These are phyloP conservation scores for Eucalyptus decipiens DNA, from an alignment of 345 rosid species.

Conservation along the genomic window DNA sequence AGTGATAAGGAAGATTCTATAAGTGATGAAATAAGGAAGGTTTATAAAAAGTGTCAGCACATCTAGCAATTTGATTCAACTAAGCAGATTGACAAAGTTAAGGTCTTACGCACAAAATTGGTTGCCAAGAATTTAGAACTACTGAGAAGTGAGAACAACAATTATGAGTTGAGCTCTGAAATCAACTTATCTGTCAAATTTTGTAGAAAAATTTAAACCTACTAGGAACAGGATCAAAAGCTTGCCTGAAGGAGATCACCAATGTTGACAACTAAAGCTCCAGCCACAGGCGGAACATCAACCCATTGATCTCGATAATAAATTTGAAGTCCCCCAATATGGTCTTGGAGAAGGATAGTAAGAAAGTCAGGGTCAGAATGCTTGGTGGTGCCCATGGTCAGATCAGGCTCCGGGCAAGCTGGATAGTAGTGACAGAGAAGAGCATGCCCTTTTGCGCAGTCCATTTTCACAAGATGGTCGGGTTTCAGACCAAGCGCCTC, in stretches of 20 bases:
- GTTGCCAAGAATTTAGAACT: background rate
- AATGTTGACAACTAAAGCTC: slow-evolving; percentile 38
- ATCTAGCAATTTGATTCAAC: background rate
- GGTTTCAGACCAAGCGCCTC: slow-evolving; percentile 45
- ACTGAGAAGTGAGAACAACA: background rate
- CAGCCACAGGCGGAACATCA: slow-evolving; percentile 35
- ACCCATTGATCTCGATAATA: slow-evolving; percentile 29
- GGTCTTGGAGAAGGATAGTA: slow-evolving; percentile 50
- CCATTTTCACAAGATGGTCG: slow-evolving; percentile 26
- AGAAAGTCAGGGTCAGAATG: slow-evolving; percentile 38
- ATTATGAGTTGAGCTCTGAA: background rate
- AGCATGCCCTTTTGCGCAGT: slow-evolving; percentile 19
- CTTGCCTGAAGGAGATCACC: slow-evolving; percentile 59
- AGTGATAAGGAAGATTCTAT: background rate
- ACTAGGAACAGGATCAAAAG: background rate
- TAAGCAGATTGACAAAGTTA: background rate
- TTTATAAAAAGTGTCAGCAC: background rate
- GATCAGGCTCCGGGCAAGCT: slow-evolving; percentile 49
- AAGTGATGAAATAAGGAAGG: background rate
- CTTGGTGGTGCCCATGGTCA: slow-evolving; percentile 35
- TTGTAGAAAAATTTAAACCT: background rate
- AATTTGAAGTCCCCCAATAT: slow-evolving; percentile 53
- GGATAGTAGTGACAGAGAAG: slow-evolving; percentile 51
- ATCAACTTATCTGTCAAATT: background rate
- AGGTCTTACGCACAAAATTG: background rate